phyloP scores from a whole-genome alignment of 192 early-diverging fungal genomes.

The Powellomyces hirtus region DNA sequence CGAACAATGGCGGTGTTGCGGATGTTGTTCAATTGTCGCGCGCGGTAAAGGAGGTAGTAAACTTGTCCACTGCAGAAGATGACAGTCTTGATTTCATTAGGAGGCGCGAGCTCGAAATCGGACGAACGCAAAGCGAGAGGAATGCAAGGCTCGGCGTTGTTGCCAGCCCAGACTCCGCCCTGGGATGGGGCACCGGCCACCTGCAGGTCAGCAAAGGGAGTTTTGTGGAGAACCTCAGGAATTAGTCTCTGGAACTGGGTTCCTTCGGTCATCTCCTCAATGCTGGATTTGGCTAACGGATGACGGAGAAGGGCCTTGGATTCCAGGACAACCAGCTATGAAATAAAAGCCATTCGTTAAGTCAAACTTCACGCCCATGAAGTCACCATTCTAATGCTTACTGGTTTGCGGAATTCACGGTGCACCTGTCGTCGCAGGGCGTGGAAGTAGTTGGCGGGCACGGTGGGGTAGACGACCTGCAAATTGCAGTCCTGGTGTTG shows the following conservation, averaged over 20 bases:
- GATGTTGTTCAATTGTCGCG: conserved; percentile 89
- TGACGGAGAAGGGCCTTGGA: conserved; percentile 94
- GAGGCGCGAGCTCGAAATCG: conserved; percentile 64
- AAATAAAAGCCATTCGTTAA: not conserved
- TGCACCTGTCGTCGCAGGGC: conserved; percentile 91
- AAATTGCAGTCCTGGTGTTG: conserved; percentile 99
- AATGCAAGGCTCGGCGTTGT: conserved; percentile 51
- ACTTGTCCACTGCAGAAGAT: conserved; percentile 97
- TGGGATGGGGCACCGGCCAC: conserved; percentile 4
- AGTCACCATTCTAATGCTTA: too few relatives aligned
- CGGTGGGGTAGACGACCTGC: conserved; percentile 95
- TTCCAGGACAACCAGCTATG: conserved; percentile 63
- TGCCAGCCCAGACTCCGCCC: conserved; percentile 39
- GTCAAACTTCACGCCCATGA: not conserved
- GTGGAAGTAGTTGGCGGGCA: conserved; percentile 98
- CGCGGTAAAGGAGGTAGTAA: conserved; percentile 88
- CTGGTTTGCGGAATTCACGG: conserved; percentile 96
- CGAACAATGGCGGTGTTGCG: conserved; percentile 87
- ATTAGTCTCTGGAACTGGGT: conserved; percentile 90
- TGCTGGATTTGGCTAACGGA: conserved; percentile 82
- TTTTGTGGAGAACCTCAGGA: conserved; percentile 77
- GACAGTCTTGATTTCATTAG: conserved; percentile 86
- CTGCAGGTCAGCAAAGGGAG: conserved; percentile 58
- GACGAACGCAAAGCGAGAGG: conserved; percentile 39
- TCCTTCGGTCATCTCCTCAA: conserved; percentile 76